Base-by-base conservation (phyloP, 257 asterid genomes). In the Agastache rugosa region DNA sequence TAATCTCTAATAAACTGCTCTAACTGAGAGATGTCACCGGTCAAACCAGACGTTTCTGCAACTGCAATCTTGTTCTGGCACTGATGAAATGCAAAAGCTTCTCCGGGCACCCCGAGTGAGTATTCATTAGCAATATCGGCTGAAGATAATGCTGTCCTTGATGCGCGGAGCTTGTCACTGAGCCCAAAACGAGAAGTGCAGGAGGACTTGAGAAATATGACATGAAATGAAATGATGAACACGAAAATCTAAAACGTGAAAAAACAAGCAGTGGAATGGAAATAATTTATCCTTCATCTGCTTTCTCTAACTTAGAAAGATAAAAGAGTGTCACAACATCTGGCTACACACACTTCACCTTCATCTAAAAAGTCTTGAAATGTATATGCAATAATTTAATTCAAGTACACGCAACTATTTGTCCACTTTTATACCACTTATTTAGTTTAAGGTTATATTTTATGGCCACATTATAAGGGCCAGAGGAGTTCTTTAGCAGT, bases 151-250 rank as follows among this genome's bases (percentile, higher is more conserved):
- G 91, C 83, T 19, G 95, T 94, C 80, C 97, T 92, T 73, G 97
- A 90, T 75, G 91, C 83, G 42, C 98, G 92, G 71, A 94, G 96
- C 87, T 91, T 92, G 76, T 94, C 98, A 12, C 98, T 91, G 84
- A 29, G 50, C 75, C 74, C 96, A 92, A 74, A 78, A 69, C 83
- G 86, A 72, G 37, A 39, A 20, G 11, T n/a, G 58, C 20, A 56
- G 11, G 3, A 15, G 54, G 25, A 15, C 54, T 63, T 25, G 4
- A 77, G 74, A 71, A 10, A 58, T 17, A 42, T 20, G 42, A 55
- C 11, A 29, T 1, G 19, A 35, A 60, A 48, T 34, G 71, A 59
- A 39, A 8, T 39, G 37, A 31, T 31, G 37, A 0, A 31, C 37
- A 31, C 7, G 37, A 31, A 31, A 31, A 31, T 31, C 7, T 31